A percentile compares a stretch with the other conserved stretches of the same genome.
These are phyloP conservation scores for Kwoniella botswanensis DNA, from an alignment of 768 basidiomycete species.

Conservation along the genomic window DNA sequence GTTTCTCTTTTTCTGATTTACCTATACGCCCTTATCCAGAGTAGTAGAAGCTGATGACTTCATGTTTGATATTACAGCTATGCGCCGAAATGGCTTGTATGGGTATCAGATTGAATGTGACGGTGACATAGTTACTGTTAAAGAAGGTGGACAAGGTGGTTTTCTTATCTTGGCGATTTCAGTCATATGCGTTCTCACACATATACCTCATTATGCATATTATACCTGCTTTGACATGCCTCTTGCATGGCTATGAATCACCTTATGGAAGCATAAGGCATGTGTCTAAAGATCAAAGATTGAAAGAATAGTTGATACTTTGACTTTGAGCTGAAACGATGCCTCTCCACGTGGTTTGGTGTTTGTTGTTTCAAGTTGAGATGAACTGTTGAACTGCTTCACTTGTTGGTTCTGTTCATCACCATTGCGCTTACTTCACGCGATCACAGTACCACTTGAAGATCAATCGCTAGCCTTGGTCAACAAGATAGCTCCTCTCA, in stretches of 20 bases:
- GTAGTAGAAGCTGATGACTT: not conserved
- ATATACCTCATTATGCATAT: constrained; percentile 1
- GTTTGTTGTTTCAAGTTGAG: too few species aligned
- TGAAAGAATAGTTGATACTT: too few species aligned
- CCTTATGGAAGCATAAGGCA: too few species aligned
- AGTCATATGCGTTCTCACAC: not conserved
- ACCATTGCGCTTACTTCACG: too few species aligned
- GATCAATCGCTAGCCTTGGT: too few species aligned
- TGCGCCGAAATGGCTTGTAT: constrained; percentile 90
- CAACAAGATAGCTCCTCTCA: too few species aligned
- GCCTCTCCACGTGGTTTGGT: too few species aligned
- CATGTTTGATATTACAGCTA: constrained; percentile 22
- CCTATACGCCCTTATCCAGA: not conserved
- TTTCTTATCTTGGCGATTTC: not conserved
- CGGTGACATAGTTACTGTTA: constrained; percentile 63
- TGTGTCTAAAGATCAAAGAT: too few species aligned
- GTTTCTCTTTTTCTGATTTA: constrained; percentile 6
- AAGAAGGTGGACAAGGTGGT: not conserved
- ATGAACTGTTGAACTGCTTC: too few species aligned
- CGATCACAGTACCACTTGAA: too few species aligned
- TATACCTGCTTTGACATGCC: constrained; percentile 4
- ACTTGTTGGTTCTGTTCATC: too few species aligned
- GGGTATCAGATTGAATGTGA: constrained; percentile 90
- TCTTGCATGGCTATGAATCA: not conserved
- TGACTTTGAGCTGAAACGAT: too few species aligned